Evolutionary conservation across 768 basidiomycete genomes (phyloP), one percentile per base, ranked within the genome.

Genomic region (Vararia minispora): DNA sequence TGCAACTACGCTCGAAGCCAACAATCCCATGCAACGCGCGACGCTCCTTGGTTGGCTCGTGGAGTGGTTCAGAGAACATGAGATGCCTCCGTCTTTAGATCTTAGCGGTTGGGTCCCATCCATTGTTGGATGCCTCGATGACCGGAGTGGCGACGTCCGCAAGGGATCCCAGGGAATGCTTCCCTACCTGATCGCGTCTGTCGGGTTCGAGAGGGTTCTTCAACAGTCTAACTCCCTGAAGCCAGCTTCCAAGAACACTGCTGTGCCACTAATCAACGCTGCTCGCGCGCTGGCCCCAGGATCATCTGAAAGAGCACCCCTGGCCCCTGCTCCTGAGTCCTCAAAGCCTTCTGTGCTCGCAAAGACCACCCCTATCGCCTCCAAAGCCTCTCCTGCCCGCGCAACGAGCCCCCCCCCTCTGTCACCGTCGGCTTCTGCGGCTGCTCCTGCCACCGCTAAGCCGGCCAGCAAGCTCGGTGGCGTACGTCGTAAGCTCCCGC

Each of bases 71-170:
- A 81, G 76, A 47, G 74, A 73, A 24, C 71, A 79, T 31, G 68
- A 72, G 17, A 62, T 74, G 2, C 42, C 68, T 4, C 44, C 72
- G 2, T 52, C 65, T 7, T 55, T 81, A 13, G 94, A 98, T 52
- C 62, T 98, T 12, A 69, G 69, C 28, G 61, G 68, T 25, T 80
- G 90, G 71, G 72, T 71, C 6, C 53, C 68, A 6, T 65, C 75
- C 1, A 58, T 86, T 20, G 71, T 99, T 13, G 57, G 70, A 2
- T 90, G 76, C 44, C 70, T 99, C 24, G 95, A 99, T 53, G 95
- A 99, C 57, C 76, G 90, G 22, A 94, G 64, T 51, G 71, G 71
- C 9, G 95, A 99, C 54, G 86, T 98, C 16, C 76, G 95, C 40
- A 98, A 98, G 59, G 79, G 77, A 11, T 89, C 91, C 5, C 83